Conservation (phyloP, 176 grass and related monocot genomes). For the Rhipidocladum racemiflorum region DNA sequence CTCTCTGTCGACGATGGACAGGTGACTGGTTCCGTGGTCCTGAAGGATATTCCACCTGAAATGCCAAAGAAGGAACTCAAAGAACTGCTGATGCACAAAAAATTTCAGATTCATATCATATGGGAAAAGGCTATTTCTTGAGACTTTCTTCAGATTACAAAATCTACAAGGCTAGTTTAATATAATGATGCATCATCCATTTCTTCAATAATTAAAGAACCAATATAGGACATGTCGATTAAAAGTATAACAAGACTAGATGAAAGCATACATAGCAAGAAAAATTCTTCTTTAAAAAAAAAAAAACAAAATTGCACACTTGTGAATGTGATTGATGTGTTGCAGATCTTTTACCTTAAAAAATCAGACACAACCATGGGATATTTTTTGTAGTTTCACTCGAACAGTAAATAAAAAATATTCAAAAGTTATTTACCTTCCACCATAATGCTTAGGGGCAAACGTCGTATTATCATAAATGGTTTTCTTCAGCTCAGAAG, state of each 20-base stretch:
- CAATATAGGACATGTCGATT: neutral
- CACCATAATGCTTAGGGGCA: constrained; percentile 62
- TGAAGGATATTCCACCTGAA: constrained; percentile 82
- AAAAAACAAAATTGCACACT: too few relatives aligned
- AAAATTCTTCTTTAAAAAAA: too few relatives aligned
- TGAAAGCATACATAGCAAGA: neutral
- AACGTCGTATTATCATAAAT: constrained; percentile 87
- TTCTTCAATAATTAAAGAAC: neutral
- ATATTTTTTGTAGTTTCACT: neutral
- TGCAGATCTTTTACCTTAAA: neutral
- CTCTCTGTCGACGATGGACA: constrained; percentile 66
- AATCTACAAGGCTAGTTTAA: neutral
- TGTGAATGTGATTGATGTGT: neutral
- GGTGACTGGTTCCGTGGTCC: constrained; percentile 89
- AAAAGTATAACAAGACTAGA: neutral
- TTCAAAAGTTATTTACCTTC: constrained; percentile 45
- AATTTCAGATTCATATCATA: neutral
- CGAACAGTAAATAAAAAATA: neutral
- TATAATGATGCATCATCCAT: neutral
- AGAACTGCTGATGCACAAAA: neutral
- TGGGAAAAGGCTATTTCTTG: neutral
- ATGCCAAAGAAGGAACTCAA: neutral
- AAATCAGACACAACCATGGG: neutral
- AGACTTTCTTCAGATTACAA: neutral
- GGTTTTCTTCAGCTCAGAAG: constrained; percentile 80